Conservation (phyloP, 176 grass and related monocot species). For the Bothriochloa decipiens region DNA sequence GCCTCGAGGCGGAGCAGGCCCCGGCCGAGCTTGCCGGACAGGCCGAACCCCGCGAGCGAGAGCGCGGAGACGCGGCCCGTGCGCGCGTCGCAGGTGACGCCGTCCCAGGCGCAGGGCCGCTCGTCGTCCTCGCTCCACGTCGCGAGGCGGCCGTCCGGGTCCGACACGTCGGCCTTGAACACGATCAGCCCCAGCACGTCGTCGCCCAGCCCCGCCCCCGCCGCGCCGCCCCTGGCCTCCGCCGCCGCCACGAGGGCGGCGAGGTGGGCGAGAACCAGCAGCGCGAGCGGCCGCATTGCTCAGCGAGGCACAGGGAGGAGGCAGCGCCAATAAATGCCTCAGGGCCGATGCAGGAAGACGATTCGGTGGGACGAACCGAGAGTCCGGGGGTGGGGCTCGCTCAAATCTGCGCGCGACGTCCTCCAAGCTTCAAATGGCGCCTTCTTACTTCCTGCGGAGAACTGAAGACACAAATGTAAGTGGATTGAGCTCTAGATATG, state of each 20-base stretch:
- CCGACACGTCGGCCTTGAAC: constrained; percentile 83
- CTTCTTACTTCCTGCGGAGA: constrained; percentile 9
- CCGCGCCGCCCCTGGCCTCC: constrained; percentile 34
- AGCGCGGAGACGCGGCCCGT: constrained; percentile 68
- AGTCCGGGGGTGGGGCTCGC: neutral
- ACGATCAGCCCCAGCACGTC: constrained; percentile 94
- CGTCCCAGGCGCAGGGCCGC: constrained; percentile 68
- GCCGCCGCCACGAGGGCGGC: constrained; percentile 38
- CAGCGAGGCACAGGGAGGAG: neutral
- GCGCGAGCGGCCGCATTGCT: constrained; percentile 44
- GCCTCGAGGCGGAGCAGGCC: constrained; percentile 86
- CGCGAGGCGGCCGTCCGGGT: constrained; percentile 70
- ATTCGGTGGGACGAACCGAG: neutral
- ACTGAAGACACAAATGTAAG: neutral
- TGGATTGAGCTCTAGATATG: constrained; percentile 1
- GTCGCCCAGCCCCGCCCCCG: constrained; percentile 67
- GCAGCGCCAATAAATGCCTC: neutral
- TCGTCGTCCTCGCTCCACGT: constrained; percentile 96
- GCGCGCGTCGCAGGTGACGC: constrained; percentile 70
- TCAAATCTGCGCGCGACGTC: constrained; percentile 11
- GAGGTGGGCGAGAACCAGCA: constrained; percentile 44
- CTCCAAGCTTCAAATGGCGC: neutral
- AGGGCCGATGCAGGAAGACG: neutral
- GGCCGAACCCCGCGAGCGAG: constrained; percentile 66
- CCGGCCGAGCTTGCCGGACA: constrained; percentile 83